Base-by-base conservation (phyloP, 106 monocot species). In the Amphibolis antarctica region DNA sequence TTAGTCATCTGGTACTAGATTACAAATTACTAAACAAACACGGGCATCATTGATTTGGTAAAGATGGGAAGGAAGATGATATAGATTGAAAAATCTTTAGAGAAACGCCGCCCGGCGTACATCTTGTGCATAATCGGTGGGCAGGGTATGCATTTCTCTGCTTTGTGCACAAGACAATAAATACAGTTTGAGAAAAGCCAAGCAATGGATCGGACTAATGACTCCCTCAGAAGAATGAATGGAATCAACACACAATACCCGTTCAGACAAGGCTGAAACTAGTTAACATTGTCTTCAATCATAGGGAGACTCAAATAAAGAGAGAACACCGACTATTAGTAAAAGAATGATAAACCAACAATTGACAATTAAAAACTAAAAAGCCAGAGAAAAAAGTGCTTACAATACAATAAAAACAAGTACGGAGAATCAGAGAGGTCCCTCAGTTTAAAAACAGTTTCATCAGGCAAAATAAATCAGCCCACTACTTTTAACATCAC, bases 181-280 rank as follows among this genome's bases (percentile, higher is more conserved):
- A n/a, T n/a, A n/a, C n/a, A n/a, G n/a, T n/a, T n/a, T 36, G 36
- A 36, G 36, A 36, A 36, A 36, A 36, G 36, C 36, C 7, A 36
- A 4, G 36, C 36, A 36, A 36, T 4, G 7, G 36, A 36, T 4
- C 2, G 36, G 7, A 36, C 36, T 36, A 7, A 36, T 36, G 7
- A 53, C 52, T 23, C 23, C 53, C 53, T 53, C 53, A 53, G 53
- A 53, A 0, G 53, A 53, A 53, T 24, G 23, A 21, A 22, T 53
- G 53, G 23, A 21, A 53, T 53, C 53, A 53, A 53, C 53, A 53
- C 53, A 24, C 23, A 21, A 53, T 11, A 2, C 0, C 0, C 23
- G 50, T 53, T 53, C 53, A 53, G 53, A 53, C 53, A 53, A 53
- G 53, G 53, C 53, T 53, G 53, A 53, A 53, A 53, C 53, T 53